Evolutionary conservation across 345 rosid genomes (phyloP), one percentile per base, ranked within the genome.

Genomic region (Hibiscus mutabilis): DNA sequence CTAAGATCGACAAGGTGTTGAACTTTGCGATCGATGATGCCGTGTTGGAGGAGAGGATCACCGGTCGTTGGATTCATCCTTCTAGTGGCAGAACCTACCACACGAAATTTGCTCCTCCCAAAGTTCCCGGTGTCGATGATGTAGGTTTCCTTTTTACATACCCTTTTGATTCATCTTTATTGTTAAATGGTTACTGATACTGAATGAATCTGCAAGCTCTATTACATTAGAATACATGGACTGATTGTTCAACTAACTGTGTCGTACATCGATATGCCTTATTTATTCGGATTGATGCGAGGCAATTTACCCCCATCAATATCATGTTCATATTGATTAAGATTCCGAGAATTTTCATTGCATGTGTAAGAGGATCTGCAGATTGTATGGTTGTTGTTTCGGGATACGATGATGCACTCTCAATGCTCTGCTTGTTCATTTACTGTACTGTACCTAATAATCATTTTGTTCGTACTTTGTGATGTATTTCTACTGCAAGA

Each of bases 61-160:
- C 92, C 5, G 97, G 98, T 64, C 81, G 93, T 63, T 93, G 93
- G 98, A 91, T 93, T 66, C 98, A 93, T 71, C 93, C 93, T 73
- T 83, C 96, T 0, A 93, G 98, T 77, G 96, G 98, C 65, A 86
- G 93, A 78, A 85, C 88, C 65, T 93, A 91, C 82, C 98, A 93
- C 84, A 82, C 92, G 4, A 93, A 86, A 73, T 91, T 83, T 64
- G 86, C 96, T 0, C 93, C 97, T 74, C 91, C 97, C 68, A 89
- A 89, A 79, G 80, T 70, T 74, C 84, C 82, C 10, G 89, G 93
- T 22, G 69, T 81, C 66, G 97, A 94, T 80, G 98, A 91, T 81
- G 98, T 91, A 84, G 83, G 93, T 66, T 18, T 42, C 29, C 24
- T 25, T 62, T 51, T 27, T 37, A 33, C 5, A 0, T 33, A 33